Percentiles rank a stretch among this genome's conserved stretches.
phyloP scores from a whole-genome alignment of 352 stramenopile genomes.

The Aphanomyces invadans region DNA sequence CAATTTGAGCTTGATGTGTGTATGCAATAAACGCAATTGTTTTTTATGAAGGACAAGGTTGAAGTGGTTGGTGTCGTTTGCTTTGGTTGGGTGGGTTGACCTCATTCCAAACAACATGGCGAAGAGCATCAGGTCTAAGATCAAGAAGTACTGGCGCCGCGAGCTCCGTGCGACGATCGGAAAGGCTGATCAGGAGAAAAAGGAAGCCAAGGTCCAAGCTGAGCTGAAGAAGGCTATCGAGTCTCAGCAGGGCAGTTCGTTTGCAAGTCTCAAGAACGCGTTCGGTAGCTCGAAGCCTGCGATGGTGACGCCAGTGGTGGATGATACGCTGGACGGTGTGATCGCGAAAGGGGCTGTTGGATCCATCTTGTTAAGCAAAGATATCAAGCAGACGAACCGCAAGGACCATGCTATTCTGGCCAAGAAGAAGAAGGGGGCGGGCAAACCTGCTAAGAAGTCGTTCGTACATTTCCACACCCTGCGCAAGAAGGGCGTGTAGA shows the following conservation, averaged over 20 bases:
- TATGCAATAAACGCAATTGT: not conserved
- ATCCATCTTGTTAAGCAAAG: not conserved
- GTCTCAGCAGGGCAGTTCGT: constrained; percentile 30
- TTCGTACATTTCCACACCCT: constrained; percentile 82
- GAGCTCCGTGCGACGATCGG: constrained; percentile 77
- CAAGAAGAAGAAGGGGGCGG: constrained; percentile 45
- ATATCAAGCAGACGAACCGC: constrained; percentile 12
- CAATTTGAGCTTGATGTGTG: not conserved
- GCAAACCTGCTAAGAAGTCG: constrained; percentile 42
- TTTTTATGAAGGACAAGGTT: constrained; percentile 7
- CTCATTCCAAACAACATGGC: constrained; percentile 40
- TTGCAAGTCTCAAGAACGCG: constrained; percentile 7
- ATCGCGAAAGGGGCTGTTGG: constrained; percentile 13
- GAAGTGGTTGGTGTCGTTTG: constrained; percentile 14
- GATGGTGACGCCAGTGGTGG: not conserved
- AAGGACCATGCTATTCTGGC: constrained; percentile 9
- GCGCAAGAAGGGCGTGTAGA: constrained; percentile 82
- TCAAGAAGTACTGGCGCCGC: constrained; percentile 84
- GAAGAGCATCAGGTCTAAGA: constrained; percentile 85
- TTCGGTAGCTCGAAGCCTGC: constrained; percentile 4
- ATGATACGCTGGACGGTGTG: constrained; percentile 4
- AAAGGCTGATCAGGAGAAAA: constrained; percentile 56
- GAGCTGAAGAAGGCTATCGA: constrained; percentile 78
- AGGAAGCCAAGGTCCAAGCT: constrained; percentile 77
- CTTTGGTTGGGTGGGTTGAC: constrained; percentile 10